phyloP scores from a whole-genome alignment of 2,329 filamentous ascomycete species.

The Triangularia verruculosa region DNA sequence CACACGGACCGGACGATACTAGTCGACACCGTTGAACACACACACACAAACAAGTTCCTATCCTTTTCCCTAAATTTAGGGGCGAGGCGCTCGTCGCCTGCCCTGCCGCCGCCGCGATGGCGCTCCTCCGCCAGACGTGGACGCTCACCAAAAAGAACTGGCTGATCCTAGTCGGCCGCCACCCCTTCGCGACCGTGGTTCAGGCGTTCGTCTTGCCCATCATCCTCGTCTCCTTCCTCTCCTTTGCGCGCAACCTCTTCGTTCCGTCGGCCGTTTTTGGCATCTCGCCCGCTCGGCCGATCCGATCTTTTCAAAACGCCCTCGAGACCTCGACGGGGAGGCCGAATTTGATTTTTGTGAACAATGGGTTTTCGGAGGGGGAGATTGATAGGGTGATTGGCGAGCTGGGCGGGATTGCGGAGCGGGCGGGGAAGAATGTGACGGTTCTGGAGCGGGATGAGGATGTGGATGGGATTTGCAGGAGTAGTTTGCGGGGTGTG shows the following conservation, averaged over 20 bases:
- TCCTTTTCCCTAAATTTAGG: background rate
- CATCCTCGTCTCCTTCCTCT: slow-evolving; percentile 56
- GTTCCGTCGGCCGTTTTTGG: slow-evolving; percentile 74
- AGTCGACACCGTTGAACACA: background rate
- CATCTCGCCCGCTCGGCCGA: slow-evolving; percentile 58
- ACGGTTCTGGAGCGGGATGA: slow-evolving; percentile 27
- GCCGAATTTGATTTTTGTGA: slow-evolving; percentile 72
- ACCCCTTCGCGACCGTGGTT: slow-evolving; percentile 49
- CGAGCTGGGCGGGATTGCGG: slow-evolving; percentile 56
- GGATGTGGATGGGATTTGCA: slow-evolving; percentile 48
- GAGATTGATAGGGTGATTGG: slow-evolving; percentile 71
- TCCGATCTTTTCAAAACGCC: slow-evolving; percentile 64
- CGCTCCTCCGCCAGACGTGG: slow-evolving; percentile 55
- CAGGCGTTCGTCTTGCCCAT: slow-evolving; percentile 60
- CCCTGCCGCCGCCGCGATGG: slow-evolving; percentile 41
- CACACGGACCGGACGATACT: background rate
- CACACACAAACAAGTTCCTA: background rate
- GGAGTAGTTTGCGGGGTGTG: slow-evolving; percentile 58
- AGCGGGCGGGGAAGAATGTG: slow-evolving; percentile 48
- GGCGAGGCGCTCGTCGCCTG: background rate
- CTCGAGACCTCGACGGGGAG: slow-evolving; percentile 55
- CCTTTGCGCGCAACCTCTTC: slow-evolving; percentile 78
- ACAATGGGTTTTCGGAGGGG: slow-evolving; percentile 67
- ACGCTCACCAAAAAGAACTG: slow-evolving; percentile 63
- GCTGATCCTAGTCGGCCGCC: slow-evolving; percentile 55